These are phyloP conservation scores for Vanrija sp. DNA, from an alignment of 1,284 basidiomycete species.

Conservation along the genomic window DNA sequence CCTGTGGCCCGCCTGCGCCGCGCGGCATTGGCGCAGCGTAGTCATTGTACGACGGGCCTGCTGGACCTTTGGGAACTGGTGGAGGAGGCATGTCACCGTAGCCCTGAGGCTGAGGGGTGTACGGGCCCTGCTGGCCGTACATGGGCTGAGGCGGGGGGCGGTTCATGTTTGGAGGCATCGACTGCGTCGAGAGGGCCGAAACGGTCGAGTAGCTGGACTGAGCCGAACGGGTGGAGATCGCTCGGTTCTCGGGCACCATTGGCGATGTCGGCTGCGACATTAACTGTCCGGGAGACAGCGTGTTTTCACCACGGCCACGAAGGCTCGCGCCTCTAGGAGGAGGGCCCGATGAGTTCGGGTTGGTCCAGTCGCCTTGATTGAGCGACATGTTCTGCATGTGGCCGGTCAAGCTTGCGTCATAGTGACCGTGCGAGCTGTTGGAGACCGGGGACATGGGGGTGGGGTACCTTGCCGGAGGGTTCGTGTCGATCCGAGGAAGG, in stretches of 20 bases:
- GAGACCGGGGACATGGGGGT: constrained; percentile 28
- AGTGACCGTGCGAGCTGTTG: not conserved
- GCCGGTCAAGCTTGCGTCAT: too few relatives aligned
- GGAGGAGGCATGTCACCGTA: too few relatives aligned
- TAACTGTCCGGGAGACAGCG: too few relatives aligned
- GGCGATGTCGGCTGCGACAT: not conserved
- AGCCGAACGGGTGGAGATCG: constrained; percentile 31
- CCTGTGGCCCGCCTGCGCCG: constrained; percentile 8
- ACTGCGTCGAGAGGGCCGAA: not conserved
- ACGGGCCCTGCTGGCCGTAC: not conserved
- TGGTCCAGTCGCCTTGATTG: too few relatives aligned
- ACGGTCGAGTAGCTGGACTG: constrained; percentile 12
- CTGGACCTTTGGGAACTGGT: too few relatives aligned
- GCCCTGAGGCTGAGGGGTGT: not conserved
- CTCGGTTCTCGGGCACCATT: constrained; percentile 9
- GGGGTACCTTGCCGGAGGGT: constrained; percentile 32
- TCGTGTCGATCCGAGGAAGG: not conserved
- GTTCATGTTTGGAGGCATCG: not conserved
- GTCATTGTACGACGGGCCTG: too few relatives aligned
- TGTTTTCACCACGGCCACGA: too few relatives aligned
- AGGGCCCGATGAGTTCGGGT: not conserved
- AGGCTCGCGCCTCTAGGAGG: not conserved
- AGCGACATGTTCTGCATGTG: constrained; percentile 18
- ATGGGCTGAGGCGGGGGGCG: not conserved
- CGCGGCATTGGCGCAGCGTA: constrained; percentile 11